These are phyloP conservation scores for Saccharomyces hybrid DNA, from an alignment of 1,139 yeast species.

Conservation along the genomic window DNA sequence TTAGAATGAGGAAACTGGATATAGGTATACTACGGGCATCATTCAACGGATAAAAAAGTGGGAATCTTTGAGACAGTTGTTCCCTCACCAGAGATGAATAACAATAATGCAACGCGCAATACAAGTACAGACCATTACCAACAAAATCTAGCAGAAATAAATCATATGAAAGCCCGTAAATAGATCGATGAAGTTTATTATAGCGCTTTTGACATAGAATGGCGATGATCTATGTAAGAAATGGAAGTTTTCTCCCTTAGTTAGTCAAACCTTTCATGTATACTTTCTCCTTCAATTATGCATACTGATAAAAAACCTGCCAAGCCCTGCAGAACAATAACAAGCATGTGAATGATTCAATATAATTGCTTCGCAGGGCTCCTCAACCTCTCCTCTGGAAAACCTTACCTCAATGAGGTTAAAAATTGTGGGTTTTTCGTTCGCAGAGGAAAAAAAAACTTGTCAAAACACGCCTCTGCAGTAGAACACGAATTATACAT, in stretches of 20 bases:
- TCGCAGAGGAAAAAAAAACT: not conserved
- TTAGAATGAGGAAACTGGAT: constrained; percentile 13
- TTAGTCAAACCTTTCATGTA: not conserved
- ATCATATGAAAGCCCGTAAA: constrained; percentile 31
- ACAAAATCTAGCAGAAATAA: constrained; percentile 16
- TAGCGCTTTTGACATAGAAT: constrained; percentile 21
- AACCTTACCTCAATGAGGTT: not conserved
- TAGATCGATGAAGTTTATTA: constrained; percentile 25
- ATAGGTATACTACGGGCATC: constrained; percentile 14
- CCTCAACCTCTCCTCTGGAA: not conserved
- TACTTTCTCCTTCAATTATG: not conserved
- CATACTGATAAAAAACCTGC: constrained; percentile 2
- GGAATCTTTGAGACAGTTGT: constrained; percentile 23
- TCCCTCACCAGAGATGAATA: constrained; percentile 15
- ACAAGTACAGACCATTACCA: constrained; percentile 14
- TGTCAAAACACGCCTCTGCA: not conserved
- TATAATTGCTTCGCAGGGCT: not conserved
- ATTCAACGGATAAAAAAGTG: constrained; percentile 19
- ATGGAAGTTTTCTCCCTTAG: not conserved
- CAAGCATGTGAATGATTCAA: not conserved
- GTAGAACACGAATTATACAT: not conserved
- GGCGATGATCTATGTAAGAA: constrained; percentile 12
- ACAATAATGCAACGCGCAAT: constrained; percentile 20
- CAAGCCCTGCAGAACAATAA: not conserved
- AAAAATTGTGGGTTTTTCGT: not conserved